These are phyloP conservation scores for Vanderwaltozyma yarrowii DNA, from an alignment of 805 yeast species.

Conservation along the genomic window DNA sequence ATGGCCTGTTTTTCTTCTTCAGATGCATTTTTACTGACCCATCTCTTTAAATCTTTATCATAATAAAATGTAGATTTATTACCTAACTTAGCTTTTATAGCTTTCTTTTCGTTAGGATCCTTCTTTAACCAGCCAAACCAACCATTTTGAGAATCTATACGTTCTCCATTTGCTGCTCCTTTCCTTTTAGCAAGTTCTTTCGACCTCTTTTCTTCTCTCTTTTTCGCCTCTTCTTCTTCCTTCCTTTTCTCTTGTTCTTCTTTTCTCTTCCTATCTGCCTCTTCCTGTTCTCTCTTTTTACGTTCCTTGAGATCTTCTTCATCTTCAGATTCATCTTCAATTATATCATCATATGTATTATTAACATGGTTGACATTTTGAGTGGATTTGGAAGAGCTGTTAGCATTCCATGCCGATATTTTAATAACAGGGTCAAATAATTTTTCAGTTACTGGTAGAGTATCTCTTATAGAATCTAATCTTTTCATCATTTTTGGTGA, in stretches of 20 bases:
- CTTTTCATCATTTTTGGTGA: constrained; percentile 1
- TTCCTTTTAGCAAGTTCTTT: too few species aligned
- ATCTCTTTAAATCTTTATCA: constrained; percentile 75
- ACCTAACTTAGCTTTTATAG: constrained; percentile 79
- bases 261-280: constrained; percentile 11
- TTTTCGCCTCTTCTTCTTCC: constrained; percentile 11
- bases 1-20: constrained; percentile 53
- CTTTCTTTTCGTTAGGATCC: constrained; percentile 60
- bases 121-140: constrained; percentile 58
- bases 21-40: constrained; percentile 68
- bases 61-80: constrained; percentile 57
- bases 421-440: constrained; percentile 25
- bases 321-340: constrained; percentile 35
- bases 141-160: constrained; percentile 15
- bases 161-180: constrained; percentile 9
- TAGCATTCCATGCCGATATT: constrained; percentile 13
- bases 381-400: constrained; percentile 8
- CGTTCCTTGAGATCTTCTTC: constrained; percentile 18
- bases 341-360: constrained; percentile 41
- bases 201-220: constrained; percentile 15
- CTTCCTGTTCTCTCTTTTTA: constrained; percentile 12
- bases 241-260: constrained; percentile 18
- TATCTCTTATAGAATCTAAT: not conserved
- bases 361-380: constrained; percentile 5
- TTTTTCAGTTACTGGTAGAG: constrained; percentile 6